Conservation (phyloP, 2,329 filamentous ascomycete species). For the Setomelanomma holmii region DNA sequence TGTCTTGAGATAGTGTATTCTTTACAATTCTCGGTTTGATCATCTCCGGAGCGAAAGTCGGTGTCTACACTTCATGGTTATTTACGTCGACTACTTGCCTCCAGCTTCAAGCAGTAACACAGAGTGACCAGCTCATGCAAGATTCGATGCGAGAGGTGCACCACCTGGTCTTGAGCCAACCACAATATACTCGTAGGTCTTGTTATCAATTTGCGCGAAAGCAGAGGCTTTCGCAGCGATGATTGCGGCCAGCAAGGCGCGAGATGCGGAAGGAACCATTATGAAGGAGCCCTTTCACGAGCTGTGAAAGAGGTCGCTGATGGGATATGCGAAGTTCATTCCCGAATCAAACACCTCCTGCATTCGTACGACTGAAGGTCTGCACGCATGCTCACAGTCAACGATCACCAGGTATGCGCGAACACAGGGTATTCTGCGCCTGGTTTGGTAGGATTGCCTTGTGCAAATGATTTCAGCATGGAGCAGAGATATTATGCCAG, state of each 20-base stretch:
- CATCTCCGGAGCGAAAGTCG: too few species aligned
- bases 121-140: constrained; percentile 57
- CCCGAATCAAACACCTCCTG: neutral
- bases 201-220: constrained; percentile 15
- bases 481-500: too few species aligned
- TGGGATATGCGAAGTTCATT: neutral
- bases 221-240: constrained; percentile 13
- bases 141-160: constrained; percentile 22
- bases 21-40: constrained; percentile 55
- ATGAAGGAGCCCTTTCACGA: constrained; percentile 6
- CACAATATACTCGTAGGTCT: constrained; percentile 65
- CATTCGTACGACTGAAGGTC: neutral
- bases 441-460: neutral
- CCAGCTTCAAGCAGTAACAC: constrained; percentile 64
- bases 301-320: neutral
- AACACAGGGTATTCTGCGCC: neutral
- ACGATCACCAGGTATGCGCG: constrained; percentile 11
- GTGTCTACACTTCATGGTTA: too few species aligned
- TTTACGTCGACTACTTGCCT: neutral
- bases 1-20: too few species aligned
- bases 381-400: neutral
- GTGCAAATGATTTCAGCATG: too few species aligned
- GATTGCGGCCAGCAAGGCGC: constrained; percentile 7
- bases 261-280: constrained; percentile 21
- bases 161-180: constrained; percentile 51